Base-by-base conservation (phyloP, 441 rosid species). In the Arabidopsis lyrata region DNA sequence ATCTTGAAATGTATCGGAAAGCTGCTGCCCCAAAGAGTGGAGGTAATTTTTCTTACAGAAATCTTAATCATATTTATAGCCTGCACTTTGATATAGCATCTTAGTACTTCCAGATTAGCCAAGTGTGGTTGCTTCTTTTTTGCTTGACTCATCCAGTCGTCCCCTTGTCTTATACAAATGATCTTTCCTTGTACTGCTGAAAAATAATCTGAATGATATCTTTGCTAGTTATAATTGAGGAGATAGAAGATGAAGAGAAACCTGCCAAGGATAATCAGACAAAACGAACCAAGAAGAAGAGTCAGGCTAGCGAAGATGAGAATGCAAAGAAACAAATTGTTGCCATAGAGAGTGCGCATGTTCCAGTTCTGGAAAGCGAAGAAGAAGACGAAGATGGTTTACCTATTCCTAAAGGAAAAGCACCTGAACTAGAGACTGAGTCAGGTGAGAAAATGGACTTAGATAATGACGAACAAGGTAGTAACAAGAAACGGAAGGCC, bases 311-410 rank as follows among this genome's bases (percentile, higher is more conserved):
- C 47, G 76, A 80, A 36, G 75, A 48, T 2, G 83, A 80, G 69
- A 52, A 64, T 55, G 76, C 77, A 3, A 64, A 76, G 36, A 63
- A 2, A 27, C 86, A 86, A 62, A 81, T 88, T 76, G 74, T 81
- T 75, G 76, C 57, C 16, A 82, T 70, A 73, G 73, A 60, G 52
- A 83, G 60, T 29, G 68, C 29, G 15, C 20, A 50, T 69, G 78
- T 47, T 18, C 64, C 83, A 9, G 82, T 81, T 77, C 48, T 88
- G 76, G 98, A 87, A 82, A 89, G 92, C 63, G 98, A 95, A 78
- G 97, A 92, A 79, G 99, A 90, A 86, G 97, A 93, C 69, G 97
- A 93, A 87, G 98, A 95, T 44, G 98, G 99, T 31, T 82, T 95
- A 62, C 97, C 95, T 13, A 74, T 86, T 78, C 73, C 83, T 84